phyloP scores from a whole-genome alignment of 2,329 filamentous ascomycete genomes.

The Diaporthe ampelina region DNA sequence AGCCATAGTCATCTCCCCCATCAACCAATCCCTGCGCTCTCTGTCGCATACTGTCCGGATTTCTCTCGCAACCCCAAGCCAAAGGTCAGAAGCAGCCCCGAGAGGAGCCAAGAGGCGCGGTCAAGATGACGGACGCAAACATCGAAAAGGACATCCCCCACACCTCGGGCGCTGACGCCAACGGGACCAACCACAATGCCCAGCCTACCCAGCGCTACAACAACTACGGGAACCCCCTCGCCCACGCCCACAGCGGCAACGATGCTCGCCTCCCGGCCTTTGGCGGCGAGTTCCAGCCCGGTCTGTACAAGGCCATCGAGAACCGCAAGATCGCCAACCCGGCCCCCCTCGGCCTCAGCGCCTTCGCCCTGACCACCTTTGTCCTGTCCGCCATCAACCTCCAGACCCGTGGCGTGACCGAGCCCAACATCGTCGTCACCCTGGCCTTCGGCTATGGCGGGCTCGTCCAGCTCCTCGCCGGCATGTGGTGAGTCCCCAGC shows the following conservation, averaged over 20 bases:
- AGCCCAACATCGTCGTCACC: conserved; percentile 77
- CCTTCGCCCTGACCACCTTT: conserved; percentile 88
- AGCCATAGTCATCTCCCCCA: neutral
- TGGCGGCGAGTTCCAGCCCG: conserved; percentile 81
- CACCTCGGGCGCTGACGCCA: conserved; percentile 33
- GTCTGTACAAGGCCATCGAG: conserved; percentile 73
- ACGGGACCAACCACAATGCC: conserved; percentile 23
- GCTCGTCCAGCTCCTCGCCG: conserved; percentile 82
- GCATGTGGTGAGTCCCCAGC: conserved; percentile 82
- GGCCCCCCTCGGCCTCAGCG: conserved; percentile 80
- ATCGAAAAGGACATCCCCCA: conserved; percentile 39
- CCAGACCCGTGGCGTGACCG: conserved; percentile 69
- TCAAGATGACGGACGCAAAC: conserved; percentile 33
- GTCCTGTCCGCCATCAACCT: conserved; percentile 83
- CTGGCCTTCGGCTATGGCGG: conserved; percentile 83
- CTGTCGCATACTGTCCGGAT: neutral
- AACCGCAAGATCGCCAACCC: conserved; percentile 85
- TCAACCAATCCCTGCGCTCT: neutral
- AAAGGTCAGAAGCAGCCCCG: neutral
- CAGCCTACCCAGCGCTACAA: conserved; percentile 49
- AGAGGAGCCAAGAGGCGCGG: neutral
- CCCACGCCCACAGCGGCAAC: conserved; percentile 49
- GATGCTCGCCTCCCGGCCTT: conserved; percentile 68
- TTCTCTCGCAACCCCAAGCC: neutral
- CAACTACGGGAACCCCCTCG: conserved; percentile 57